Conservation (phyloP, 1,284 basidiomycete species). For the Cryptococcus sp. region DNA sequence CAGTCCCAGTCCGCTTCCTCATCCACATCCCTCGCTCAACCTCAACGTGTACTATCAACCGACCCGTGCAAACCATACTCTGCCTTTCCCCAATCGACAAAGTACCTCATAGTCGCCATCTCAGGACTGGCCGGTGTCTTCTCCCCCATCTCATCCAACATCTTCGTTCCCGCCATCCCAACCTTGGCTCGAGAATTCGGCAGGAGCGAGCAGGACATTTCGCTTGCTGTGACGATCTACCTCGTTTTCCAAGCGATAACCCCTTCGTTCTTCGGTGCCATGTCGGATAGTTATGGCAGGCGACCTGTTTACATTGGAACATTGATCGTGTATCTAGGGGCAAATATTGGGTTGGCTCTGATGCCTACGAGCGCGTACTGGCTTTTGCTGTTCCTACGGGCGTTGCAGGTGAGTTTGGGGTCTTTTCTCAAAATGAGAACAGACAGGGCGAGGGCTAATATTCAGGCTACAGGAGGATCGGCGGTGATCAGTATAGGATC, state of each 20-base stretch:
- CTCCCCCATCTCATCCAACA: conserved; percentile 24
- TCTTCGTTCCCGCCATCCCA: conserved; percentile 42
- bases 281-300: conserved; percentile 35
- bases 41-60: conserved; percentile 6
- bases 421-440: too few species aligned
- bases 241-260: conserved; percentile 45
- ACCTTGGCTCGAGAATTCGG: conserved; percentile 31
- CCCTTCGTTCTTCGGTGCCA: conserved; percentile 41
- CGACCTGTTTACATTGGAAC: conserved; percentile 41
- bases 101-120: conserved; percentile 12
- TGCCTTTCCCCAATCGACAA: conserved; percentile 27
- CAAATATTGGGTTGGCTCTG: conserved; percentile 42
- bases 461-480: conserved; percentile 38
- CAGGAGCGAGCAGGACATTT: conserved; percentile 32
- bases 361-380: conserved; percentile 39
- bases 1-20: too few species aligned
- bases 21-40: not conserved
- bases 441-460: not conserved
- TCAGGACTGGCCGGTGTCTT: not conserved
- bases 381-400: conserved; percentile 40
- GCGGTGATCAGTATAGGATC: conserved; percentile 44
- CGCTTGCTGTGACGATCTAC: conserved; percentile 43
- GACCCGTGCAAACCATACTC: conserved; percentile 28
- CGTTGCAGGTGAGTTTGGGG: conserved; percentile 28
- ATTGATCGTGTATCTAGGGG: conserved; percentile 39